Percentiles rank a stretch among this genome's conserved stretches.
phyloP scores from a whole-genome alignment of 345 rosid species.

The Salix purpurea region DNA sequence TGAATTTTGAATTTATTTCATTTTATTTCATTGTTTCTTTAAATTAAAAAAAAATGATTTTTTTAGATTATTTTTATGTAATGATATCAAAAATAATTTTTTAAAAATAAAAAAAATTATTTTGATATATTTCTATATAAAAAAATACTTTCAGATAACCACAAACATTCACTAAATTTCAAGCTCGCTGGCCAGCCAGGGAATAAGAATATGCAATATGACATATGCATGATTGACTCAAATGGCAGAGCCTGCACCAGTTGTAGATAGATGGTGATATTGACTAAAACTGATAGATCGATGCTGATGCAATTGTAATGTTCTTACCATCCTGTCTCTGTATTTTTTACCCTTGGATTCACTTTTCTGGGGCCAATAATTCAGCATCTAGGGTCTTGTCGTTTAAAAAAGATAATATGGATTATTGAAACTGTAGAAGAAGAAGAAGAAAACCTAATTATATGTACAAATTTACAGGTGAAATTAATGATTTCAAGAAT shows the following conservation, averaged over 20 bases:
- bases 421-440: neutral
- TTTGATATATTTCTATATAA: no score
- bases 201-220: neutral
- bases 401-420: neutral
- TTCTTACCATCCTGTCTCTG: neutral
- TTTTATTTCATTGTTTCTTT: no score
- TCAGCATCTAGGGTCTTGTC: neutral
- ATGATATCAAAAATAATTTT: no score
- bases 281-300: neutral
- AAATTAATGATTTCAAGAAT: neutral
- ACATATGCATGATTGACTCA: neutral
- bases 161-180: neutral
- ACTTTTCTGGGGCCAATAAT: no score
- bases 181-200: neutral
- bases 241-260: neutral
- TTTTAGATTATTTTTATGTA: no score
- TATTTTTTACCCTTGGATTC: neutral
- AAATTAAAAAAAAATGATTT: no score
- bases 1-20: no score
- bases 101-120: no score
- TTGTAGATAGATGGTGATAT: neutral
- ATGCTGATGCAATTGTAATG: neutral
- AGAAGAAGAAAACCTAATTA: neutral
- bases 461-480: neutral
- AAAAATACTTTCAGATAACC: no score